phyloP scores from a whole-genome alignment of 2,329 filamentous ascomycete genomes.

The Hypoxylon sp. region DNA sequence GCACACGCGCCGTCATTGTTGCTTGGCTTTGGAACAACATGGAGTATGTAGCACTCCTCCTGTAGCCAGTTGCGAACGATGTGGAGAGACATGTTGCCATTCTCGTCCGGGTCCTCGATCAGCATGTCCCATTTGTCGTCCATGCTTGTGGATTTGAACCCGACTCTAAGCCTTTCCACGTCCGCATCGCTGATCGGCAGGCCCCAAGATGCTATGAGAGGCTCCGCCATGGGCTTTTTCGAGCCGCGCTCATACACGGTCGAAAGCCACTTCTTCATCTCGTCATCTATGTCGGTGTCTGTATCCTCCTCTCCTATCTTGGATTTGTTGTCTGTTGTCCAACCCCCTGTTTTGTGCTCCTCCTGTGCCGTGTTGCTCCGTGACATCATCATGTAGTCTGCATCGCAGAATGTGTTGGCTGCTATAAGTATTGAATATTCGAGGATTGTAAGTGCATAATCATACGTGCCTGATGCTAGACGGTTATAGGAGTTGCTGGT shows the following conservation, averaged over 20 bases:
- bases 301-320: neutral
- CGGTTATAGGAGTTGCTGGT: too few species aligned
- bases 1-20: conserved; percentile 7
- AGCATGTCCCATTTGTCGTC: conserved; percentile 37
- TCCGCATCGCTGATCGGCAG: conserved; percentile 35
- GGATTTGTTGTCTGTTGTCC: neutral
- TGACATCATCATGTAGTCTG: conserved; percentile 5
- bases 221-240: conserved; percentile 25
- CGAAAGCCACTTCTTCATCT: conserved; percentile 25
- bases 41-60: conserved; percentile 32
- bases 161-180: conserved; percentile 37
- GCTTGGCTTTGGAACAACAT: conserved; percentile 15
- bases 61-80: conserved; percentile 36
- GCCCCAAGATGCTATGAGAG: conserved; percentile 33
- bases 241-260: conserved; percentile 37
- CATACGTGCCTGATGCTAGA: too few species aligned
- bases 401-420: neutral
- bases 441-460: too few species aligned
- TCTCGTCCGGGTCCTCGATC: conserved; percentile 33
- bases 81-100: conserved; percentile 33
- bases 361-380: neutral
- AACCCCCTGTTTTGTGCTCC: neutral
- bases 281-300: conserved; percentile 2
- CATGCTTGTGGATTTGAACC: conserved; percentile 34
- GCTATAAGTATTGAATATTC: too few species aligned